Conservation (phyloP, 2,329 filamentous ascomycete genomes). For the Apiospora hydei region DNA sequence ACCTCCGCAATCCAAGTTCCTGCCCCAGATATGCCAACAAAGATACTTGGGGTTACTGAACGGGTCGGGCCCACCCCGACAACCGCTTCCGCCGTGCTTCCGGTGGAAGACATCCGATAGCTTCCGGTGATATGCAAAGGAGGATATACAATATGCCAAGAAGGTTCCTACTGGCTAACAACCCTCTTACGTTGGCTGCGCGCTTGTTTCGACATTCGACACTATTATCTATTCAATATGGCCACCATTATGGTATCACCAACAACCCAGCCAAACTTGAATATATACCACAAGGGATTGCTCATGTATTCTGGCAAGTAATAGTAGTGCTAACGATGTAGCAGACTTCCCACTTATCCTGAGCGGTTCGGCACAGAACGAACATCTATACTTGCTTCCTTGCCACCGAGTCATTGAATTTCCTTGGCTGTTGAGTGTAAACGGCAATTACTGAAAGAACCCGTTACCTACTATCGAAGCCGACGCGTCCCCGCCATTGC, state of each 20-base stretch:
- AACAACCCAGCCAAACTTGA: neutral
- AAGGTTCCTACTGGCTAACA: neutral
- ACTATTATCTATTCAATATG: neutral
- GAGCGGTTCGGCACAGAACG: too few relatives aligned
- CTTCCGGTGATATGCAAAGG: neutral
- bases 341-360: too few relatives aligned
- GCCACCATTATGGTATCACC: neutral
- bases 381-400: too few relatives aligned
- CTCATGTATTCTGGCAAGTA: neutral
- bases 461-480: neutral
- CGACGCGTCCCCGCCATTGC: neutral
- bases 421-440: neutral
- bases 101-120: neutral
- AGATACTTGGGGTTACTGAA: neutral
- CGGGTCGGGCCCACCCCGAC: neutral
- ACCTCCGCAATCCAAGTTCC: neutral
- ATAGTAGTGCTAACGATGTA: too few relatives aligned
- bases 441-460: neutral
- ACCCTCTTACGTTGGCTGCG: neutral
- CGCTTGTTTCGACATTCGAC: neutral
- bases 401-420: neutral
- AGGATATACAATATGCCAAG: too few relatives aligned
- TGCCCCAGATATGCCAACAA: neutral
- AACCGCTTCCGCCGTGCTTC: neutral
- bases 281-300: neutral